Evolutionary conservation across 768 basidiomycete genomes (phyloP), one percentile per base, ranked within the genome.

Genomic region (Cystobasidium onofrii): DNA sequence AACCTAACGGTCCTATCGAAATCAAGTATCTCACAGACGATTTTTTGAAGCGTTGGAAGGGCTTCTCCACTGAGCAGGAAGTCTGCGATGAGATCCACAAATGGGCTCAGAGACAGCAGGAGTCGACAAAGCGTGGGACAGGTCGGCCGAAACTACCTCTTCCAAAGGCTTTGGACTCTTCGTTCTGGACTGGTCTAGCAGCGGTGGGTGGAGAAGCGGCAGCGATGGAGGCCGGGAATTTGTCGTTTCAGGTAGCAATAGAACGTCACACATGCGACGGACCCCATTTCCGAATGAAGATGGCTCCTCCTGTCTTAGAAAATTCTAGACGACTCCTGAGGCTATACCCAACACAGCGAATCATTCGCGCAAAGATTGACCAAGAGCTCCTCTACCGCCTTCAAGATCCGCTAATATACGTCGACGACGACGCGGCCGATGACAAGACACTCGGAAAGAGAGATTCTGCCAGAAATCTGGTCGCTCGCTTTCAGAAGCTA

Each of bases 291-390:
- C 6, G 15, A 23, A 60, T 29, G 57, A 60, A 34, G 57, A 60
- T 60, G 57, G 57, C 57, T 25, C 57, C 57, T 60, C 57, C 57
- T 29, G 12, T 60, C 57, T 13, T 60, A 12, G 57, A 60, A 29
- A 34, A 29, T 20, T 60, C 57, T 4, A 12, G 57, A 12, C 3
- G 57, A 29, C 17, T 60, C 6, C 57, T 60, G 2, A 25, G 57
- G 31, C 9, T 27, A 13, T 29, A 29, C 29, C 6, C 12, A 4
- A 13, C 57, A 7, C 17, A 60, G 57, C 17, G 57, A 1, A 7
- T 60, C 4, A 29, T 60, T 29, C 25, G 57, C 15, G 57, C 33
- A 7, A 27, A 60, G 12, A 20, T 60, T 4, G 57, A 60, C 12
- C 25, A 60, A 60, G 33, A 34, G 6, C 57, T 60, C 25, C 57